phyloP scores from a whole-genome alignment of 805 yeast species.

The Kazachstania africana region DNA sequence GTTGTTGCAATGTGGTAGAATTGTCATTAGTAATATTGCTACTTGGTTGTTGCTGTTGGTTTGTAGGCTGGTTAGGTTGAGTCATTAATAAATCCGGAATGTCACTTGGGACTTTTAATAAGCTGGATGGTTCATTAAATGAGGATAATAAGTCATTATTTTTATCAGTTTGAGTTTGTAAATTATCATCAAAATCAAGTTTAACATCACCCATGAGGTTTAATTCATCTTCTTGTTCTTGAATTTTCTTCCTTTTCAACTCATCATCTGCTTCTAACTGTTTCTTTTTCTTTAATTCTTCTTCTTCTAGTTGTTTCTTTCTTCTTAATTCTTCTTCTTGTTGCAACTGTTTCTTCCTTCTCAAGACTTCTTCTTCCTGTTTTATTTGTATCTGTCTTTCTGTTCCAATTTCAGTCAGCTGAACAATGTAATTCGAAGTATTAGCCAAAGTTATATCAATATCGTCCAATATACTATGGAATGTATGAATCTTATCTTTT shows the following conservation, averaged over 20 bases:
- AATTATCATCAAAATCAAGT: conserved; percentile 5
- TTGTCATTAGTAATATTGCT: not conserved
- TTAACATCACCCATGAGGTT: conserved; percentile 6
- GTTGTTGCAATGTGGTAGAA: too few species aligned
- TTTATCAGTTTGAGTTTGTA: not conserved
- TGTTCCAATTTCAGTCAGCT: conserved; percentile 16
- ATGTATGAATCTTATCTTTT: conserved; percentile 18
- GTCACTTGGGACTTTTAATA: too few species aligned
- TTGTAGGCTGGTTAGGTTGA: too few species aligned
- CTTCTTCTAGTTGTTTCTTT: conserved; percentile 5
- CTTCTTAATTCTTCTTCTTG: conserved; percentile 5
- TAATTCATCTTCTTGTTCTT: conserved; percentile 4
- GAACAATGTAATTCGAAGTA: conserved; percentile 21
- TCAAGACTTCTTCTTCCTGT: conserved; percentile 20
- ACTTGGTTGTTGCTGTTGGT: conserved; percentile 1
- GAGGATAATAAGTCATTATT: conserved; percentile 1
- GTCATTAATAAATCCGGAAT: too few species aligned
- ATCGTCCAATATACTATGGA: conserved; percentile 23
- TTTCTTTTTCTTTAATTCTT: conserved; percentile 4
- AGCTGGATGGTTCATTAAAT: not conserved
- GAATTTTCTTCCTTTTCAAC: not conserved
- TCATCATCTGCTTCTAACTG: conserved; percentile 4
- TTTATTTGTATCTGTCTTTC: conserved; percentile 25
- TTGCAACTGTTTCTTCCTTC: conserved; percentile 4
- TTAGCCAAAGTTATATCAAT: conserved; percentile 19